Evolutionary conservation across 768 basidiomycete genomes (phyloP), one percentile per base, ranked within the genome.

Genomic region (Boletus rubroflammeus): DNA sequence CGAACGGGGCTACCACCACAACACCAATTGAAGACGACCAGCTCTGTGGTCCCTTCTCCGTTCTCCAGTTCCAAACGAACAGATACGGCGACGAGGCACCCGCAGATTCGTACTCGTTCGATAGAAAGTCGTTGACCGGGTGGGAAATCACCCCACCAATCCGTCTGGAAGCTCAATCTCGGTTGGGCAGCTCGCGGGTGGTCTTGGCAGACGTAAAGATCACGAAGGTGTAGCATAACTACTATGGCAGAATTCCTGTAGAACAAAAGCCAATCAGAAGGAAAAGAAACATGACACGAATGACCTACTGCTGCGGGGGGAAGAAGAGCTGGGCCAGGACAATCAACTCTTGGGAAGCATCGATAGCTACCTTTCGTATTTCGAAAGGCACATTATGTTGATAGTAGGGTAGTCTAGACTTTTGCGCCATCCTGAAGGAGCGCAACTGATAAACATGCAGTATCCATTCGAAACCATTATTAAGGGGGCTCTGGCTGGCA

Each of bases 171-270:
- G 29, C 54, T 61, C 31, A 71, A 51, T 25, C 61, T 57, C 17
- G 67, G 58, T 34, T 71, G 65, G 36, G 58, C 40, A 28, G 81
- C 77, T 47, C 67, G 71, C 29, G 77, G 72, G 61, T 85, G 83
- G 60, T 81, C 80, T 51, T 75, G 78, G 54, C 81, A 81, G n/a
- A 72, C 73, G 72, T 78, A 79, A 47, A 84, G 66, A 62, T 83
- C 73, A 54, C 81, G 78, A 53, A 85, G 74, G 57, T 81, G 80
- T 58, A 85, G 41, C 17, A 58, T 52, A 56, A 63, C 58, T 15
- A 50, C 54, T 49, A 67, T 67, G 15, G 67, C 62, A 3, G 60
- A 60, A 49, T 62, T 65, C 42, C 69, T 70, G 58, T n/a, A 35
- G 26, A 48, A 38, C 28, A 43, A 51, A 31, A 13, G 25, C 50